A percentile compares a stretch with the other conserved stretches of the same genome.
Evolutionary conservation across 129 eudicot genomes (phyloP).

Genomic region (Tagetes erecta): DNA sequence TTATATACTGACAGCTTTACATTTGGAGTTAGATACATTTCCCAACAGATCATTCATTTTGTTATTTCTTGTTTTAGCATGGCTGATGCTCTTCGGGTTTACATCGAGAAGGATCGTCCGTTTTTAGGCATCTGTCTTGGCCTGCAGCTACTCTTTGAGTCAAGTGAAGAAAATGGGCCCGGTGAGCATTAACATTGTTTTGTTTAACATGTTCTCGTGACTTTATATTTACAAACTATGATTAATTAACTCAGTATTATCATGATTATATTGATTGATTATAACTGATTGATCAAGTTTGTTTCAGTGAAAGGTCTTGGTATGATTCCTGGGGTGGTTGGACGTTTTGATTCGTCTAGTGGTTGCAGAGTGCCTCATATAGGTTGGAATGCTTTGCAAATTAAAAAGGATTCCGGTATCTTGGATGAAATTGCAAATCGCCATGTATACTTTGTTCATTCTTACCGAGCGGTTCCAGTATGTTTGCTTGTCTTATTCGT

Average conservation of each 20-base stretch:
- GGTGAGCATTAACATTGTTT: conserved; percentile 40
- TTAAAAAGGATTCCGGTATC: conserved; percentile 58
- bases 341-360: conserved; percentile 82
- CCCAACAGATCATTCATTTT: no score
- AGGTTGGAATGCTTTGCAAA: conserved; percentile 91
- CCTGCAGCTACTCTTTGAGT: conserved; percentile 91
- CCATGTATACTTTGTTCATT: conserved; percentile 95
- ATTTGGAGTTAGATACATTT: not conserved
- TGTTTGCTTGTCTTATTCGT: not conserved
- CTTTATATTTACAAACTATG: not conserved
- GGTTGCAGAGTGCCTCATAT: conserved; percentile 93
- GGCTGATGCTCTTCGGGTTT: conserved; percentile 85
- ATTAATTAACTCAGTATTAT: not conserved
- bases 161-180: conserved; percentile 88
- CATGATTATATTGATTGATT: conserved; percentile 7
- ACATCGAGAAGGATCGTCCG: conserved; percentile 89
- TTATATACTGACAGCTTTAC: not conserved
- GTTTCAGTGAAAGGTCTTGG: conserved; percentile 92
- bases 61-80: conserved; percentile 43
- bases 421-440: conserved; percentile 71
- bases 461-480: conserved; percentile 51
- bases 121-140: conserved; percentile 98
- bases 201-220: not conserved
- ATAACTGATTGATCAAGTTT: conserved; percentile 2
- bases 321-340: conserved; percentile 96